phyloP scores from a whole-genome alignment of 768 basidiomycete genomes.

The Russula brevipes region DNA sequence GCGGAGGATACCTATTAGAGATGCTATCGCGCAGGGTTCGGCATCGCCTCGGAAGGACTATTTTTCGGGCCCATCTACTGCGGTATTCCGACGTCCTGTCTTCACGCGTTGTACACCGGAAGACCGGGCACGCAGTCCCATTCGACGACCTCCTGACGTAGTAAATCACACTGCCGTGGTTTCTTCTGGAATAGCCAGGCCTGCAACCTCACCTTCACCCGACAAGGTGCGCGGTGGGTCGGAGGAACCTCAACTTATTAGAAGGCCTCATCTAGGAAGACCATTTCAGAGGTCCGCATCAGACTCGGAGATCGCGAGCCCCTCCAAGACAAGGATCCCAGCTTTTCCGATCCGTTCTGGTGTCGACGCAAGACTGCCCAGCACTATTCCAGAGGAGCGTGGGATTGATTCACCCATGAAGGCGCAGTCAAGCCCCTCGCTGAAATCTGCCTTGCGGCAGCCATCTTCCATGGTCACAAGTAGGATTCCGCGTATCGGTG shows the following conservation, averaged over 20 bases:
- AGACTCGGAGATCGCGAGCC: slow-evolving; percentile 23
- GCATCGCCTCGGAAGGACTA: slow-evolving; percentile 11
- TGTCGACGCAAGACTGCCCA: slow-evolving; percentile 9
- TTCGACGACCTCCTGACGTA: slow-evolving; percentile 7
- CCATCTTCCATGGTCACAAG: slow-evolving; percentile 31
- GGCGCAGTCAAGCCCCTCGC: slow-evolving; percentile 7
- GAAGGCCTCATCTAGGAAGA: background rate
- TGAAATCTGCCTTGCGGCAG: slow-evolving; percentile 27
- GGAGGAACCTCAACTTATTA: slow-evolving; percentile 17
- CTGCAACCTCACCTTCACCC: background rate
- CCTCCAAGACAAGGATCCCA: slow-evolving; percentile 6
- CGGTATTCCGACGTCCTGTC: slow-evolving; percentile 22
- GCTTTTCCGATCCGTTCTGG: slow-evolving; percentile 16
- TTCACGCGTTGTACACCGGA: slow-evolving; percentile 17
- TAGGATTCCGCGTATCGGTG: slow-evolving; percentile 34
- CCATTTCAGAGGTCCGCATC: slow-evolving; percentile 20
- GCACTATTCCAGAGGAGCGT: slow-evolving; percentile 21
- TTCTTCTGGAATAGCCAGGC: slow-evolving; percentile 1
- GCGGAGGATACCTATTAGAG: slow-evolving; percentile 21
- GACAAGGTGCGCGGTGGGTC: slow-evolving; percentile 21
- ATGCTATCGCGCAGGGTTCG: slow-evolving; percentile 17
- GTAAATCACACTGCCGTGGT: background rate
- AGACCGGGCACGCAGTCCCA: slow-evolving; percentile 14
- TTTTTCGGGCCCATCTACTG: slow-evolving; percentile 4
- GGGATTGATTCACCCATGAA: background rate